phyloP scores from a whole-genome alignment of 139 green algal species.

The Ettlia oleoabundans region DNA sequence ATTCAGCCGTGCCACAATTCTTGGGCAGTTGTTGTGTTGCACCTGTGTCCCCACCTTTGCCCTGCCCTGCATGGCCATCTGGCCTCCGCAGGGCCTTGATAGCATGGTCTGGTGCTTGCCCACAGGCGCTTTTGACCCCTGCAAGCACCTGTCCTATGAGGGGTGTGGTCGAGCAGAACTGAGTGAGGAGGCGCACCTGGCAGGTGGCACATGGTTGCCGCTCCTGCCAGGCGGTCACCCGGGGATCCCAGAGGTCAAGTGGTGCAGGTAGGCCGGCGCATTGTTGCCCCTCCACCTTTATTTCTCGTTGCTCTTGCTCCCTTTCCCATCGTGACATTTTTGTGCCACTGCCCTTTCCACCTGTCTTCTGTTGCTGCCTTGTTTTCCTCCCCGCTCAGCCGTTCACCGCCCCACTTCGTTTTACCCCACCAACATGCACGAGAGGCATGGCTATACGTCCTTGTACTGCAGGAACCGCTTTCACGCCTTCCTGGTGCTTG shows the following conservation, averaged over 20 bases:
- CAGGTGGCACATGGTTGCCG: constrained; percentile 69
- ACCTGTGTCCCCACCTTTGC: no score
- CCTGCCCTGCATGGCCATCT: no score
- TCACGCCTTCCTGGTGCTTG: constrained; percentile 78
- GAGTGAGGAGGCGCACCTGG: constrained; percentile 80
- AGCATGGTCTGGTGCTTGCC: constrained; percentile 76
- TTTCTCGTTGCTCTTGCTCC: no score
- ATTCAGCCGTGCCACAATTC: no score
- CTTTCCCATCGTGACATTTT: no score
- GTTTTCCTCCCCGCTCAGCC: no score
- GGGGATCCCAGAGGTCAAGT: constrained; percentile 87
- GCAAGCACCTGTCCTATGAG: constrained; percentile 60
- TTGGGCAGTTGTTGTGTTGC: no score
- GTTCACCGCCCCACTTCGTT: no score
- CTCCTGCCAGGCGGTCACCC: constrained; percentile 67
- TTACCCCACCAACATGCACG: no score
- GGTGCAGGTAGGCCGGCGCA: constrained; percentile 56
- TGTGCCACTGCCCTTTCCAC: not conserved
- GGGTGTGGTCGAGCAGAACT: constrained; percentile 73
- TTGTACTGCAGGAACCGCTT: constrained; percentile 68
- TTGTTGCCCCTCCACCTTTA: no score
- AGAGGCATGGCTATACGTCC: no score
- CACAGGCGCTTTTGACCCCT: constrained; percentile 71
- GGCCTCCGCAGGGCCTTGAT: constrained; percentile 62
- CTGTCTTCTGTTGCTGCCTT: no score